These are phyloP conservation scores for Datura wrightii DNA, from an alignment of 257 asterid species.

Conservation along the genomic window DNA sequence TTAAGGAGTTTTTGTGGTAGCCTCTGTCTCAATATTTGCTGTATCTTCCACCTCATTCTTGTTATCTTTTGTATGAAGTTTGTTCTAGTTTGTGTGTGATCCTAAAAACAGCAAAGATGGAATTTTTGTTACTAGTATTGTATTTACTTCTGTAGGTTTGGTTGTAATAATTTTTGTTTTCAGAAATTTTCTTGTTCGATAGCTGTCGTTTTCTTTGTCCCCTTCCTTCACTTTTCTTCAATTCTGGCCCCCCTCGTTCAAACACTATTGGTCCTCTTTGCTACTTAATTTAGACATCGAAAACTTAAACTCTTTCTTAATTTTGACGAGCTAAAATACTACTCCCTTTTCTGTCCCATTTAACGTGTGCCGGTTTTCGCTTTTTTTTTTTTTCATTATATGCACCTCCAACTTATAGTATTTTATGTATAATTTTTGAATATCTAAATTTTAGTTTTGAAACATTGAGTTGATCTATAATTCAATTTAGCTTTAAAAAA, in stretches of 20 bases:
- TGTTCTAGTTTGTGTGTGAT: not conserved
- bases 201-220: slow-evolving; percentile 19
- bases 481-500: too few species aligned
- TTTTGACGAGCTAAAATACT: not conserved
- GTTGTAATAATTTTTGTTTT: not conserved
- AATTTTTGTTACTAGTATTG: not conserved
- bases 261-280: not conserved
- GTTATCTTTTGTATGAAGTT: not conserved
- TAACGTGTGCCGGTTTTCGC: too few species aligned
- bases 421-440: too few species aligned
- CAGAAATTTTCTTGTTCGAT: not conserved
- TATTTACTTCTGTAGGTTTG: not conserved
- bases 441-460: too few species aligned
- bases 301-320: not conserved
- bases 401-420: too few species aligned
- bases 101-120: not conserved
- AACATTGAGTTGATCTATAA: too few species aligned
- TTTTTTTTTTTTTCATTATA: too few species aligned
- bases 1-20: too few species aligned
- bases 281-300: not conserved
- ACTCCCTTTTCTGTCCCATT: too few species aligned
- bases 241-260: slow-evolving; percentile 2
- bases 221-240: not conserved
- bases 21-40: not conserved
- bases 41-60: slow-evolving; percentile 15